A percentile compares a stretch with the other conserved stretches of the same genome.
These are phyloP conservation scores for Symmetrospora coprosmae DNA, from an alignment of 768 basidiomycete species.

Conservation along the genomic window DNA sequence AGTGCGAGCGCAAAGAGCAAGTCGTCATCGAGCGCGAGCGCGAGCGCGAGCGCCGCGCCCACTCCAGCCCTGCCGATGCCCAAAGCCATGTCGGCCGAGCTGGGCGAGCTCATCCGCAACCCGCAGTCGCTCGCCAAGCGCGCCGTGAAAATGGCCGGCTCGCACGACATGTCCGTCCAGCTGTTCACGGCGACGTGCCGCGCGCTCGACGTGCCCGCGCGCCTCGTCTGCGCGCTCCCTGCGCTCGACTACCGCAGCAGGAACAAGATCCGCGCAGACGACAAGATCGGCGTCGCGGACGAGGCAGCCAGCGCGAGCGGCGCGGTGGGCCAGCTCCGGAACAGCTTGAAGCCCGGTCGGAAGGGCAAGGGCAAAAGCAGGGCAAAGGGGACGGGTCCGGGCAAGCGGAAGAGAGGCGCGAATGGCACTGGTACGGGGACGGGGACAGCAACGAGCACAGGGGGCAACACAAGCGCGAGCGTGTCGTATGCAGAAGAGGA, in stretches of 20 bases:
- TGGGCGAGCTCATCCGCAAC: slow-evolving; percentile 67
- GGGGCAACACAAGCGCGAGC: not conserved
- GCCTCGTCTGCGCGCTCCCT: slow-evolving; percentile 79
- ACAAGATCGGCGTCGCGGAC: not conserved
- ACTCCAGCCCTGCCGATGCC: too few relatives aligned
- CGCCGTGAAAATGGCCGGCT: slow-evolving; percentile 61
- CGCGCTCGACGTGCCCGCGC: slow-evolving; percentile 66
- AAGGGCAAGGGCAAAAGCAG: slow-evolving; percentile 40
- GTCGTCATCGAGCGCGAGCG: not conserved
- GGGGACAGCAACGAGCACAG: slow-evolving; percentile 38
- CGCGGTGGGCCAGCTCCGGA: not conserved
- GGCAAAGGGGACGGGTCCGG: too few relatives aligned
- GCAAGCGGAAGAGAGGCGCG: slow-evolving; percentile 25
- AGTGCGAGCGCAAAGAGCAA: not conserved
- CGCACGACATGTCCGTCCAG: slow-evolving; percentile 72
- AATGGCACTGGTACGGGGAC: slow-evolving; percentile 35
- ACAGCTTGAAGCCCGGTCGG: not conserved
- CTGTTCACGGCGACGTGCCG: slow-evolving; percentile 82
- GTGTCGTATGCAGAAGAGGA: slow-evolving; percentile 31
- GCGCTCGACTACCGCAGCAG: slow-evolving; percentile 72
- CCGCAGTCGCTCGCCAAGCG: slow-evolving; percentile 88
- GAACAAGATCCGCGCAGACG: slow-evolving; percentile 25
- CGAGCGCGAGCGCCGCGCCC: slow-evolving; percentile 38
- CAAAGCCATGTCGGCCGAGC: slow-evolving; percentile 56
- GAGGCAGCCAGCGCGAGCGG: not conserved